phyloP scores from a whole-genome alignment of 345 rosid species.

The Camelina sativa region DNA sequence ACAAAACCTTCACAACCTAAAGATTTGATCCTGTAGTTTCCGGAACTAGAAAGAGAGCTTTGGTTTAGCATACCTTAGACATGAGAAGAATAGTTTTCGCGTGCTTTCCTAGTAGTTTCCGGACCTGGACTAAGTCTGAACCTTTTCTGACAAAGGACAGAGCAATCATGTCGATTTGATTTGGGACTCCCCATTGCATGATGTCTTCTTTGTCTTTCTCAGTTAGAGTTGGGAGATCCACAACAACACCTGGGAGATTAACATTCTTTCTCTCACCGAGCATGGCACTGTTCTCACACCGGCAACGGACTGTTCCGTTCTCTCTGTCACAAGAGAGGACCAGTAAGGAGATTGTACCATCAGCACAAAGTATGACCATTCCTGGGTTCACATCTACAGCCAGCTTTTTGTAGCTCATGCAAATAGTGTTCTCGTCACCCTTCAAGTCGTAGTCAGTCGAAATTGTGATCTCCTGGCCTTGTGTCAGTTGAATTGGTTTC shows the following conservation, averaged over 20 bases:
- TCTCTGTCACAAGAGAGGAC: slow-evolving; percentile 73
- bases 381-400: slow-evolving; percentile 88
- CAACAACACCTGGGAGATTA: slow-evolving; percentile 97
- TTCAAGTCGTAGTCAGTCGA: slow-evolving; percentile 76
- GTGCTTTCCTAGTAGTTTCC: slow-evolving; percentile 80
- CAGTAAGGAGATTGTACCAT: slow-evolving; percentile 89
- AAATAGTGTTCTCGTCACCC: slow-evolving; percentile 74
- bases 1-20: slow-evolving; percentile 16
- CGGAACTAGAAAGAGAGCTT: not conserved
- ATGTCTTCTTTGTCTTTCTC: slow-evolving; percentile 98
- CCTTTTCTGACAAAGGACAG: slow-evolving; percentile 95
- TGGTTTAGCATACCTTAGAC: slow-evolving; percentile 77
- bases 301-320: slow-evolving; percentile 76
- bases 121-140: slow-evolving; percentile 82
- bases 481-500: slow-evolving; percentile 67
- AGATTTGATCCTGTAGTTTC: not conserved
- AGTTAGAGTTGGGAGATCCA: slow-evolving; percentile 94
- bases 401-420: slow-evolving; percentile 96
- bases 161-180: slow-evolving; percentile 95
- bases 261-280: slow-evolving; percentile 98
- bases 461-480: slow-evolving; percentile 82
- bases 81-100: slow-evolving; percentile 86
- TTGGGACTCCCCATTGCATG: slow-evolving; percentile 88
- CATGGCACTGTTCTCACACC: slow-evolving; percentile 89
- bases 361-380: slow-evolving; percentile 89